Percentiles rank a stretch among this genome's conserved stretches.
Conservation (phyloP, 2,329 filamentous ascomycete genomes). For the Fusarium sp. region DNA sequence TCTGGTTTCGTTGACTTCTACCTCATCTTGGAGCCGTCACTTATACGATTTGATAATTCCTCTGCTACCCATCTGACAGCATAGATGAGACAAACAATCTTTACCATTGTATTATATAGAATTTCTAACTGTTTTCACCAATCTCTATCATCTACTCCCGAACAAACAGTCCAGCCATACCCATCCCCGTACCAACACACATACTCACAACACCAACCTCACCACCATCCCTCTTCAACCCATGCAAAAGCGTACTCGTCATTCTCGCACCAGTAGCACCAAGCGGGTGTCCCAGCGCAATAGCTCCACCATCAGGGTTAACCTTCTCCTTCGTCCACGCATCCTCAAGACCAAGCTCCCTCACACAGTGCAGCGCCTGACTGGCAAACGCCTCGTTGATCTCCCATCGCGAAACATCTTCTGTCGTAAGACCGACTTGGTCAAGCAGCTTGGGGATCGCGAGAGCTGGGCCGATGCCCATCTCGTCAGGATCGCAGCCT, state of each 20-base stretch:
- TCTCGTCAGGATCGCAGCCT: constrained; percentile 89
- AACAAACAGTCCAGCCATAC: constrained; percentile 45
- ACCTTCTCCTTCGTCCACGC: constrained; percentile 75
- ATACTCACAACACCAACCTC: constrained; percentile 90
- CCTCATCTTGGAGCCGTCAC: neutral
- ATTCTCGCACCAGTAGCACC: constrained; percentile 89
- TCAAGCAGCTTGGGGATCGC: constrained; percentile 86
- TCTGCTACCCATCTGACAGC: neutral
- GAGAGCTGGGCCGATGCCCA: constrained; percentile 89
- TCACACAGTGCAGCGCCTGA: constrained; percentile 76
- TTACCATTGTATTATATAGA: neutral
- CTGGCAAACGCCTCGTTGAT: constrained; percentile 87
- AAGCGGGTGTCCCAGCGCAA: constrained; percentile 92
- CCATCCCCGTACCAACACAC: constrained; percentile 76
- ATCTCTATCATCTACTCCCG: constrained; percentile 29
- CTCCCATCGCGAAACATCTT: constrained; percentile 88
- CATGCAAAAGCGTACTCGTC: constrained; percentile 76
- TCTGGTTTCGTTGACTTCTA: neutral
- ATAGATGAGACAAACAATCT: neutral
- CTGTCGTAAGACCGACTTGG: constrained; percentile 71
- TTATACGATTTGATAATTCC: neutral
- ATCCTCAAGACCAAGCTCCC: constrained; percentile 74
- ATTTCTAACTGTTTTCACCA: neutral
- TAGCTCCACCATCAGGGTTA: constrained; percentile 93
- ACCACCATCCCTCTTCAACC: constrained; percentile 74